These are phyloP conservation scores for Blepharisma japonicum DNA, from an alignment of 73 alveolate species.

Conservation along the genomic window DNA sequence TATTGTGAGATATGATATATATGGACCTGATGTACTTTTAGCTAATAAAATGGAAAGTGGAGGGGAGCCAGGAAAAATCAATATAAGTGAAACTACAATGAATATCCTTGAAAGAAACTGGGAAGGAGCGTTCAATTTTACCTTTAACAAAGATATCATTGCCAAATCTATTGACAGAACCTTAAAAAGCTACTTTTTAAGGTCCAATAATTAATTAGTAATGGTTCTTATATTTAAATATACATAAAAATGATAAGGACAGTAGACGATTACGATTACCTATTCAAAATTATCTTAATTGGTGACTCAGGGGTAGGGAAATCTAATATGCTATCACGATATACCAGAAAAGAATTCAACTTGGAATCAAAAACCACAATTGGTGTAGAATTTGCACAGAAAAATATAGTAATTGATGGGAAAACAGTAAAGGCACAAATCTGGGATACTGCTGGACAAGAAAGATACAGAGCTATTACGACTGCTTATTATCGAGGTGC, in stretches of 20 bases:
- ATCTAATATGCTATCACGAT: conserved; percentile 46
- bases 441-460: conserved; percentile 93
- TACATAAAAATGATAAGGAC: background rate
- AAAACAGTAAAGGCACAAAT: conserved; percentile 37
- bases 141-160: background rate
- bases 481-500: conserved; percentile 41
- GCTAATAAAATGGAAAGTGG: conserved; percentile 74
- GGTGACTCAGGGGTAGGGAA: conserved; percentile 81
- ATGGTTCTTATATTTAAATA: no score
- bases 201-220: no score
- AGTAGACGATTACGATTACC: conserved; percentile 47
- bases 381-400: conserved; percentile 63
- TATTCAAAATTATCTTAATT: conserved; percentile 61
- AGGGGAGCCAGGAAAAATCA: conserved; percentile 54
- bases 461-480: conserved; percentile 50
- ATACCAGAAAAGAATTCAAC: conserved; percentile 51
- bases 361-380: conserved; percentile 51
- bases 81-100: conserved; percentile 56
- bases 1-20: conserved; percentile 66
- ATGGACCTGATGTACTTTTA: conserved; percentile 68
- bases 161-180: background rate
- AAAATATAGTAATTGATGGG: conserved; percentile 34
- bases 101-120: conserved; percentile 47
- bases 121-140: background rate
- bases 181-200: background rate